Conservation (phyloP, 306 rosid genomes). For the Trifolium repens region DNA sequence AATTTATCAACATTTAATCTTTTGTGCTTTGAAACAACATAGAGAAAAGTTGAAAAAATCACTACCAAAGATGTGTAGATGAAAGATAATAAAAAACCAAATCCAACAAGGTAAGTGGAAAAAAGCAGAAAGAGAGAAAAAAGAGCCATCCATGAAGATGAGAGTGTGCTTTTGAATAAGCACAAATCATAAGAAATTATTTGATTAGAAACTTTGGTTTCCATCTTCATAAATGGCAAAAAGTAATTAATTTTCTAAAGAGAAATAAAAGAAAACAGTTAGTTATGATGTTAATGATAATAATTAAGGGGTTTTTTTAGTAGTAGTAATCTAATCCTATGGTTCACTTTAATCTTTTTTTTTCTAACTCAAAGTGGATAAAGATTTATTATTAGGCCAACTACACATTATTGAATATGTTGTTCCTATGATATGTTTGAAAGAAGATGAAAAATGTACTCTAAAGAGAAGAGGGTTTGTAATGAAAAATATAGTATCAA, state of each 20-base stretch:
- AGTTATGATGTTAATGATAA: neutral
- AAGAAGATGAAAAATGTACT: neutral
- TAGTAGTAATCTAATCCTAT: neutral
- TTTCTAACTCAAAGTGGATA: neutral
- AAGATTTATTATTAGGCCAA: neutral
- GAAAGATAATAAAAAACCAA: slow-evolving; percentile 50
- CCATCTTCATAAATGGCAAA: slow-evolving; percentile 56
- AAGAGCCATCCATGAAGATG: slow-evolving; percentile 55
- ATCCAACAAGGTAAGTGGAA: slow-evolving; percentile 50
- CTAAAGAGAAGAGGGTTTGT: slow-evolving; percentile 2
- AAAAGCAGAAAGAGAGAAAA: slow-evolving; percentile 52
- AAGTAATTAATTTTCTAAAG: slow-evolving; percentile 20
- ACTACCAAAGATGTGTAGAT: slow-evolving; percentile 52
- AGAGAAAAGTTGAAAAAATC: slow-evolving; percentile 54
- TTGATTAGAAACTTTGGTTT: slow-evolving; percentile 52
- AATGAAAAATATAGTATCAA: slow-evolving; percentile 1
- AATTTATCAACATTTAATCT: slow-evolving; percentile 27
- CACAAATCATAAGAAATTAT: slow-evolving; percentile 55
- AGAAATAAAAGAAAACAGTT: slow-evolving; percentile 6
- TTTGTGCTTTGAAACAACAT: slow-evolving; percentile 47
- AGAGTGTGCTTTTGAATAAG: slow-evolving; percentile 52
- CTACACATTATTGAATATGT: neutral
- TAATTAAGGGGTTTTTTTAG: neutral
- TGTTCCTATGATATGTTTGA: neutral
- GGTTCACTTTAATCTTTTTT: neutral